Evolutionary conservation across 345 rosid species (phyloP).

Genomic region (Euphorbia pulcherrima): DNA sequence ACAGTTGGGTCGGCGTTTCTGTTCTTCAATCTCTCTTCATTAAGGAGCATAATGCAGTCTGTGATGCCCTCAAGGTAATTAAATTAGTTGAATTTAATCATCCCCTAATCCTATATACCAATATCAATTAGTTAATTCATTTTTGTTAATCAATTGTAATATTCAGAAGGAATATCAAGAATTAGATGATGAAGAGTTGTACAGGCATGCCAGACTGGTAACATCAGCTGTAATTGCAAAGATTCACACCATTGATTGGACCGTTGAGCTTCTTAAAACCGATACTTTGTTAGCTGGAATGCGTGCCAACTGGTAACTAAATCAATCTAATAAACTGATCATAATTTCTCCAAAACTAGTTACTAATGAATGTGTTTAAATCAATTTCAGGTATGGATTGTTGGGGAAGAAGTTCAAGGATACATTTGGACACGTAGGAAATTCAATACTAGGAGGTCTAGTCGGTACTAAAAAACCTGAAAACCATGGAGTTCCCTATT

Average conservation of each 20-base stretch:
- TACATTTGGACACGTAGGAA: constrained; percentile 48
- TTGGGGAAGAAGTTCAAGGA: constrained; percentile 62
- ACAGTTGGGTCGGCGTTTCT: constrained; percentile 56
- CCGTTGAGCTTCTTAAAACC: constrained; percentile 59
- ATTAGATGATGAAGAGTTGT: constrained; percentile 48
- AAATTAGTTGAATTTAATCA: too few species aligned
- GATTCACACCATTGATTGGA: constrained; percentile 70
- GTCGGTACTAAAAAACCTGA: constrained; percentile 45
- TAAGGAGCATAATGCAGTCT: constrained; percentile 50
- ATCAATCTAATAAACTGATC: too few species aligned
- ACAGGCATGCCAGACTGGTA: constrained; percentile 48
- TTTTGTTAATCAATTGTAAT: not conserved
- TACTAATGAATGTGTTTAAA: too few species aligned
- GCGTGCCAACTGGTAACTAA: constrained; percentile 48
- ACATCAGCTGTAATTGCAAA: constrained; percentile 63
- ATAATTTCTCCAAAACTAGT: too few species aligned
- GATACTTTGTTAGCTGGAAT: constrained; percentile 50
- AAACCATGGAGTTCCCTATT: constrained; percentile 58
- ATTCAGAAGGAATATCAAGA: constrained; percentile 33
- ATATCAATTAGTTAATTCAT: too few species aligned
- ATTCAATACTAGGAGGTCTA: constrained; percentile 37
- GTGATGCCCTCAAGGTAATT: constrained; percentile 42
- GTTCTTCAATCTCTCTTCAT: constrained; percentile 48
- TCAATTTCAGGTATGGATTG: constrained; percentile 43
- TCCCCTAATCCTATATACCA: too few species aligned